Evolutionary conservation across 768 basidiomycete genomes (phyloP), one percentile per base, ranked within the genome.

Genomic region (Tylopilus subfusipes): DNA sequence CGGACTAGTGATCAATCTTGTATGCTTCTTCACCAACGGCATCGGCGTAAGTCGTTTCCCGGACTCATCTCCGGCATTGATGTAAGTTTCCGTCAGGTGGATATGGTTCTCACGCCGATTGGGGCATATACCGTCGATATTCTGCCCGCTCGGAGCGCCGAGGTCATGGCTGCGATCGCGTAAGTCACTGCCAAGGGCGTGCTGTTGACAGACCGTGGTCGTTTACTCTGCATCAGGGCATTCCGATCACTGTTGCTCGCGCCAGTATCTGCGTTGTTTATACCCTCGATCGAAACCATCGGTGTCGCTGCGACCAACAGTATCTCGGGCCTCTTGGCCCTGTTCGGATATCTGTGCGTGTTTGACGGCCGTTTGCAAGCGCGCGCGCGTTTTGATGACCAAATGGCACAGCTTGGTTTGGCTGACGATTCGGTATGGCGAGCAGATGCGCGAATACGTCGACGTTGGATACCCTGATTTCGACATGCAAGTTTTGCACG

Each of bases 11-110:
- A 61, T 83, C 12, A 80, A 77, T 57, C 68, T 86, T 5, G 21
- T 79, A 0, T 84, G 79, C 54, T 61, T 90, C 9, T 88, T 87
- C 60, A 51, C 80, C 38, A 87, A 86, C 53, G 82, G 86, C 18
- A 30, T 85, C 19, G 86, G 86, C 24, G 87, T 88, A 61, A 49
- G 77, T 73, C 18, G 1, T 22, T 40, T 40, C 5, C 1, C 1
- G 13, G 27, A 19, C 18, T 18, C 16, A 14, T 44, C 6, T 34
- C 10, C 21, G 12, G 29, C 5, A 13, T n/a, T 55, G 11, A 50
- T 39, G 14, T 36, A 25, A 58, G 9, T 18, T 44, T 25, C 30
- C 38, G 4, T 30, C 42, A 86, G 85, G 76, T 82, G 18, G 80
- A 86, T 59, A 62, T 82, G 43, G 77, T 80, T 12, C 70, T 86